Evolutionary conservation across 2,329 filamentous ascomycete species (phyloP), one percentile per base, ranked within the genome.

Genomic region (Trichophyton benhamiae): DNA sequence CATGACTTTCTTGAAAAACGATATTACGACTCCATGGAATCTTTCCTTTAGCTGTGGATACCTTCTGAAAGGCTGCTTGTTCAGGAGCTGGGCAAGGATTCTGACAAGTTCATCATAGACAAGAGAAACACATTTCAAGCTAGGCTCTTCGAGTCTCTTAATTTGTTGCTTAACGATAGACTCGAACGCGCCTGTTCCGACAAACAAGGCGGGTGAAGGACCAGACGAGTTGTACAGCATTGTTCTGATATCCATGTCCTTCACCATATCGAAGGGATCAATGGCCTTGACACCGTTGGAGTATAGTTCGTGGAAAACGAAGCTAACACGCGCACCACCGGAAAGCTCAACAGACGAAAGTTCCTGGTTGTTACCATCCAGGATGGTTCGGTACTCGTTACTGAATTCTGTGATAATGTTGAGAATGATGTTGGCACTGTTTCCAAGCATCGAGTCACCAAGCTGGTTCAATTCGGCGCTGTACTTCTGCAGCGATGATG

Each of bases 381-480:
- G 77, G 22, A 99, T 90, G 22, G 91, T 96, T 68, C 92, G 85
- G 83, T 95, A 99, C 74, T 99, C 94, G 71, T 95, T 96, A 68
- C 89, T 91, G 74, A 99, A 99, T 76, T 99, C 94, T 46, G 92
- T 97, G 71, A 99, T 99, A 77, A 99, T 95, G 77, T 96, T 96
- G 65, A 99, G 84, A 61, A 99, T 87, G 66, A 99, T 95, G 74
- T 97, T 99, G 62, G 89, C 87, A 73, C 87, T 94, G 80, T 97
- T 96, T 48, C 94, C 94, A 27, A 99, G 86, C 80, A 97, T 88
- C 11, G 91, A 96, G 65, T 95, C 92, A 22, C 95, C 94, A 11
- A 99, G 82, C 64, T 86, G 85, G 61, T 84, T 79, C 22, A 99
- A 82, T 75, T 99, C 94, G 48, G 84, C 77, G 3, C 83, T 80